These are phyloP conservation scores for Sporobolomyces pararoseus DNA, from an alignment of 768 basidiomycete species.

Conservation along the genomic window DNA sequence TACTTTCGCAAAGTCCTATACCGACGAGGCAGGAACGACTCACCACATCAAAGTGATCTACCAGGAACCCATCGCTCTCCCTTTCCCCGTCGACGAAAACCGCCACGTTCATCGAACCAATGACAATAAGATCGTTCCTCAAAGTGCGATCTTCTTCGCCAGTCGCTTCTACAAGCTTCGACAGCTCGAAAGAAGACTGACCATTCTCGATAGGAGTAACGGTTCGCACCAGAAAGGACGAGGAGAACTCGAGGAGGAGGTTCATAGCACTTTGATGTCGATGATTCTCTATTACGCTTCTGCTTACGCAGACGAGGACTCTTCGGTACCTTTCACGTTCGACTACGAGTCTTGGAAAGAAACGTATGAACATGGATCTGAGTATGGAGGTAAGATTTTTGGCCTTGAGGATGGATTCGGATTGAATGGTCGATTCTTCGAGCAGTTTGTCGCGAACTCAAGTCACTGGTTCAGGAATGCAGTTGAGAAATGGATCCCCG, in stretches of 20 bases:
- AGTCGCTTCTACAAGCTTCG: neutral
- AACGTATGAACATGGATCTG: neutral
- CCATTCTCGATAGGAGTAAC: neutral
- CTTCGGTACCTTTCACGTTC: neutral
- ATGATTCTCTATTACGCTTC: neutral
- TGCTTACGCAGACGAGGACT: neutral
- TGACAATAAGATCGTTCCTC: neutral
- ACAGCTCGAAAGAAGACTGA: neutral
- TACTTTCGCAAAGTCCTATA: no score
- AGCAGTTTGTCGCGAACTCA: no score
- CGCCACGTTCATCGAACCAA: neutral
- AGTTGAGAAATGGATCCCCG: no score
- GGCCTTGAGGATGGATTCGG: neutral
- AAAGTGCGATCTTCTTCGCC: neutral
- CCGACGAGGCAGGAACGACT: no score
- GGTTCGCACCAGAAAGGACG: no score
- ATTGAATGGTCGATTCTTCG: neutral
- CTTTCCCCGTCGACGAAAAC: neutral
- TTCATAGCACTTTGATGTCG: neutral
- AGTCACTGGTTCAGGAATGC: no score
- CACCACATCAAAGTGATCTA: no score
- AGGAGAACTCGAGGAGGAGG: no score
- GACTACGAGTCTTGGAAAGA: neutral
- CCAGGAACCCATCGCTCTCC: neutral
- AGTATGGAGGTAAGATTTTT: neutral